These are phyloP conservation scores for Deakozyma indianensis DNA, from an alignment of 805 yeast genomes.

Conservation along the genomic window DNA sequence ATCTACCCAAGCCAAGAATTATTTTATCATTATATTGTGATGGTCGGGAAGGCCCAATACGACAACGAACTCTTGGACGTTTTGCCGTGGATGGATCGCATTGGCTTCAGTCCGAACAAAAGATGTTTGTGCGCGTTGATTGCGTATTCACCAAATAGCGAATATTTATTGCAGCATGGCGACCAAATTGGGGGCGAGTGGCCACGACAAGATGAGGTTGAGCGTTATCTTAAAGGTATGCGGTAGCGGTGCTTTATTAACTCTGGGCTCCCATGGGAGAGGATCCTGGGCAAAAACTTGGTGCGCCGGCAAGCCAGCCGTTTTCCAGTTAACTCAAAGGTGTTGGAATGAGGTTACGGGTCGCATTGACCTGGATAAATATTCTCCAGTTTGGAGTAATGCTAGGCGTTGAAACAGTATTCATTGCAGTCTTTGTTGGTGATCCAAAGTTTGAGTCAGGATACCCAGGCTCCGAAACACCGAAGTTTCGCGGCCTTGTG, in stretches of 20 bases:
- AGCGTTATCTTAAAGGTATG: neutral
- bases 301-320: too few relatives aligned
- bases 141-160: constrained; percentile 16
- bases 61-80: constrained; percentile 34
- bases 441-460: constrained; percentile 7
- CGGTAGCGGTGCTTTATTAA: too few relatives aligned
- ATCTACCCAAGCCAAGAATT: constrained; percentile 32
- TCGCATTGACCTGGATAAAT: constrained; percentile 7
- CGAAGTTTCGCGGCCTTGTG: constrained; percentile 8
- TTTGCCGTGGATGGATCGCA: constrained; percentile 39
- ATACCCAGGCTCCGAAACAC: constrained; percentile 8
- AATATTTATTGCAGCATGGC: neutral
- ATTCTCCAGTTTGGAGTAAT: constrained; percentile 10
- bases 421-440: constrained; percentile 10
- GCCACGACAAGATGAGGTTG: neutral
- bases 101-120: constrained; percentile 29
- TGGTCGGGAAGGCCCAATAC: constrained; percentile 34
- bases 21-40: constrained; percentile 38
- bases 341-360: neutral
- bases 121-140: constrained; percentile 28
- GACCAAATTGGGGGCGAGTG: neutral
- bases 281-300: too few relatives aligned
- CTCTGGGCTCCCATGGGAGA: too few relatives aligned
- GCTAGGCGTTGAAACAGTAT: constrained; percentile 15
- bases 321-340: too few relatives aligned